A percentile compares a stretch with the other conserved stretches of the same genome.
These are phyloP conservation scores for Acanthamoeba castellanii DNA, from an alignment of 208 protist genomes.

Conservation along the genomic window DNA sequence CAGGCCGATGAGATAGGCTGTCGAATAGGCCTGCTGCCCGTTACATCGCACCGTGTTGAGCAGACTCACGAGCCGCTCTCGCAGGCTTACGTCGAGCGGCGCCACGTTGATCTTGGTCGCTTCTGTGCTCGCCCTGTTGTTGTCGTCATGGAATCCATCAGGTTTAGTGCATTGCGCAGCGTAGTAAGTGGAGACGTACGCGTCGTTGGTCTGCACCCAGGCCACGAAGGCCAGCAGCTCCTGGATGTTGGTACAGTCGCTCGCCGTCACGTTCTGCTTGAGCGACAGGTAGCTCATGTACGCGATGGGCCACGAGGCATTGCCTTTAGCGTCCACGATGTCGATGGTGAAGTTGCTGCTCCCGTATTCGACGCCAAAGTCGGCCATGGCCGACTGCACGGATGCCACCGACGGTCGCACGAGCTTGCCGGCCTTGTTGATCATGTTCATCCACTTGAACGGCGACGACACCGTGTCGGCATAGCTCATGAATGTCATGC, in stretches of 20 bases:
- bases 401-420: neutral
- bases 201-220: slow-evolving; percentile 39
- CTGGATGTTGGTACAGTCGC: neutral
- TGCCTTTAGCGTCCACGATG: neutral
- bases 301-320: neutral
- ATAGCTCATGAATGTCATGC: slow-evolving; percentile 31
- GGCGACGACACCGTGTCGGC: neutral
- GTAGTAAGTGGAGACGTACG: neutral
- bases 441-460: slow-evolving; percentile 50
- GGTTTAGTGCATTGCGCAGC: neutral
- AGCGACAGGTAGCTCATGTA: slow-evolving; percentile 3
- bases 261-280: neutral
- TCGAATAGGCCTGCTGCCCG: neutral
- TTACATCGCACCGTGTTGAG: neutral
- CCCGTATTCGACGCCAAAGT: neutral
- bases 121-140: neutral
- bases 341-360: slow-evolving; percentile 28
- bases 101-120: neutral
- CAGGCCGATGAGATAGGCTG: neutral
- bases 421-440: slow-evolving; percentile 23
- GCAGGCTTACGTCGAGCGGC: neutral
- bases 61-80: neutral
- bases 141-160: too few relatives aligned
- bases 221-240: slow-evolving; percentile 21
- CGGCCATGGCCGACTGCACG: neutral